Evolutionary conservation across 2,329 filamentous ascomycete genomes (phyloP).

Genomic region (Myrmaecium sp.): DNA sequence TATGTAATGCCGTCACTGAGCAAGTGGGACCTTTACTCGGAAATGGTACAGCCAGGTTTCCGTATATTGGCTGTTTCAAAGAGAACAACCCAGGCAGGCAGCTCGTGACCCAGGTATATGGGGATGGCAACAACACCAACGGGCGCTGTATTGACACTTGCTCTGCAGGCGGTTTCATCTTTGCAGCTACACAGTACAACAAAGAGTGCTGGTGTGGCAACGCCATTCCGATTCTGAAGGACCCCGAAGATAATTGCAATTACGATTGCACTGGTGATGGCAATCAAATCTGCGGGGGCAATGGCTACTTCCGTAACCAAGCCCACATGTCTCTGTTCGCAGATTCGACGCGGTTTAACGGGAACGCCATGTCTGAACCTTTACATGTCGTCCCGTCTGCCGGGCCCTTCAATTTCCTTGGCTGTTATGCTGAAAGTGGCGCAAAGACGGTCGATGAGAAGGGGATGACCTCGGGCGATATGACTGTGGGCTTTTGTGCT

Average conservation of each 20-base stretch:
- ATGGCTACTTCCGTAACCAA: neutral
- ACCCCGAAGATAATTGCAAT: conserved; percentile 15
- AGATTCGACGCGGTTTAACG: conserved; percentile 8
- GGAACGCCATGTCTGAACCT: conserved; percentile 10
- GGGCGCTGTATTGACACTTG: conserved; percentile 15
- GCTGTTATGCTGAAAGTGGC: conserved; percentile 16
- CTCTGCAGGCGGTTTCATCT: conserved; percentile 12
- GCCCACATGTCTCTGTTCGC: conserved; percentile 17
- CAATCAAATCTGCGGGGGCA: conserved; percentile 13
- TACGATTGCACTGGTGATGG: conserved; percentile 15
- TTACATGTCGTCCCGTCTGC: conserved; percentile 11
- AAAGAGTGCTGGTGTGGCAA: conserved; percentile 19
- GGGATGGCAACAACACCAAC: conserved; percentile 17
- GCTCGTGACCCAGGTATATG: conserved; percentile 26
- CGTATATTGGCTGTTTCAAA: conserved; percentile 38
- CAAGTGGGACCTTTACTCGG: conserved; percentile 33
- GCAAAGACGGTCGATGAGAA: conserved; percentile 11
- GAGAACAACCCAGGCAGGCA: conserved; percentile 40
- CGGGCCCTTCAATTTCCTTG: too few species aligned
- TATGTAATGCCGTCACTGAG: conserved; percentile 34
- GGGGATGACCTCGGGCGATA: conserved; percentile 10
- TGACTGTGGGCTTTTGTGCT: conserved; percentile 25
- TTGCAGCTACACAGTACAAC: conserved; percentile 18
- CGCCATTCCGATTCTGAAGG: conserved; percentile 9
- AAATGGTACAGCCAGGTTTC: conserved; percentile 31